Evolutionary conservation across 1,284 basidiomycete species (phyloP), one percentile per base, ranked within the genome.

Genomic region (Moesziomyces sp.): DNA sequence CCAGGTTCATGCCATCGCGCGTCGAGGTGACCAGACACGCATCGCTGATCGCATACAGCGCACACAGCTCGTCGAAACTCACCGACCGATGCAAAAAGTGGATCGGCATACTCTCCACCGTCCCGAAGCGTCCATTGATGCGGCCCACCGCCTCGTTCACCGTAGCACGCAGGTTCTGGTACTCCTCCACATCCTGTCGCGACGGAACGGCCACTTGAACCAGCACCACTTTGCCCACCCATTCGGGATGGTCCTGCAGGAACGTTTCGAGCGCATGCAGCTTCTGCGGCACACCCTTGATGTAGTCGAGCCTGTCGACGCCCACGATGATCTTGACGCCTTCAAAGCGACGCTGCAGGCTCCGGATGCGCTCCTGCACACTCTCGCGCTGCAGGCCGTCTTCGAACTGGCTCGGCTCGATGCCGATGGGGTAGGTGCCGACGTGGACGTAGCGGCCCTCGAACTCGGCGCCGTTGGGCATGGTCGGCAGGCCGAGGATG

Each of bases 281-380:
- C 85, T 99, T 99, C 85, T 99, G 96, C 3, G 96, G 96, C 28
- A 99, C 94, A 82, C 96, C 96, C 88, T 99, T 99, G 90, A 99
- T 99, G 86, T 99, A 99, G 85, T 99, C 97, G 53, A 99, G 88
- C 46, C 96, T 90, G 85, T 99, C 97, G 43, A 99, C 96, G 60
- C 96, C 97, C 65, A 99, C 94, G 83, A 99, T 97, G 83, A 99
- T 91, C 86, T 98, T 98, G 83, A 95, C 93, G 50, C 93, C 95
- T 47, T 91, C 90, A 85, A 98, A 99, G 46, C 95, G 90, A 54
- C 92, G 90, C 85, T 95, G 91, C 33, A 99, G 88, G 69, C 91
- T 89, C 43, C 88, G 84, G 66, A 99, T 90, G 26, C 97, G 91
- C 62, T 89, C 88, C 83, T 90, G 88, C 21, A 99, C 94, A 0